Percentiles rank a stretch among this genome's conserved stretches.
These are phyloP conservation scores for maize (Zea mays) DNA, from an alignment of 176 grass and related monocot genomes.

Conservation along the genomic window DNA sequence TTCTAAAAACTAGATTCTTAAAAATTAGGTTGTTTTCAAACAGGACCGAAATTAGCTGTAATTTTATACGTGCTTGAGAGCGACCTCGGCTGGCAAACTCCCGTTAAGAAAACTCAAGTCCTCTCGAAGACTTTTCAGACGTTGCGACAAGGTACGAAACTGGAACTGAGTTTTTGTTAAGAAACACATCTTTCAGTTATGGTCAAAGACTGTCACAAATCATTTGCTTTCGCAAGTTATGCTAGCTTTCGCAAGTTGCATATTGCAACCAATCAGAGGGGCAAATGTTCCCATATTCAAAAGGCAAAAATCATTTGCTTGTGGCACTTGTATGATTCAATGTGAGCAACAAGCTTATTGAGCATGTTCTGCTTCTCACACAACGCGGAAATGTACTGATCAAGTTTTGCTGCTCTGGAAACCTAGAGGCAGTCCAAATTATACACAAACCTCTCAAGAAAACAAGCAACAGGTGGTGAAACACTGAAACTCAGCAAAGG, in stretches of 20 bases:
- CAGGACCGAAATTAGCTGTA: background rate
- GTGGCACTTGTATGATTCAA: constrained; percentile 26
- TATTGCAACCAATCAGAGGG: background rate
- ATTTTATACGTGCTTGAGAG: background rate
- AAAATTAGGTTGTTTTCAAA: no score
- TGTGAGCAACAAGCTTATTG: constrained; percentile 53
- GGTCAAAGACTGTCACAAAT: no score
- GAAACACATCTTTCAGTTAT: background rate
- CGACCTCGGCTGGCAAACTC: background rate
- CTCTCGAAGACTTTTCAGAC: background rate
- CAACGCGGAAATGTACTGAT: constrained; percentile 44
- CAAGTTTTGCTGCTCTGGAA: constrained; percentile 56
- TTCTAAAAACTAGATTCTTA: no score
- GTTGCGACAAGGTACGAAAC: background rate
- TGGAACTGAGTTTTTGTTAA: background rate
- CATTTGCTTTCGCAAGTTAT: background rate
- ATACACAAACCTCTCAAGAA: constrained; percentile 25
- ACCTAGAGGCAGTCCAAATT: constrained; percentile 52
- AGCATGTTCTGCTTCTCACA: constrained; percentile 52
- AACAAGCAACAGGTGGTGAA: constrained; percentile 19
- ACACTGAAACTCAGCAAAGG: constrained; percentile 5
- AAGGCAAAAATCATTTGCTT: constrained; percentile 49
- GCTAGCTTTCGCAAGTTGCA: background rate
- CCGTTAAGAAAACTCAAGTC: background rate
- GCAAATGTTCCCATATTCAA: background rate